Conservation (phyloP, 306 rosid genomes). For the Acmispon strigosus region DNA sequence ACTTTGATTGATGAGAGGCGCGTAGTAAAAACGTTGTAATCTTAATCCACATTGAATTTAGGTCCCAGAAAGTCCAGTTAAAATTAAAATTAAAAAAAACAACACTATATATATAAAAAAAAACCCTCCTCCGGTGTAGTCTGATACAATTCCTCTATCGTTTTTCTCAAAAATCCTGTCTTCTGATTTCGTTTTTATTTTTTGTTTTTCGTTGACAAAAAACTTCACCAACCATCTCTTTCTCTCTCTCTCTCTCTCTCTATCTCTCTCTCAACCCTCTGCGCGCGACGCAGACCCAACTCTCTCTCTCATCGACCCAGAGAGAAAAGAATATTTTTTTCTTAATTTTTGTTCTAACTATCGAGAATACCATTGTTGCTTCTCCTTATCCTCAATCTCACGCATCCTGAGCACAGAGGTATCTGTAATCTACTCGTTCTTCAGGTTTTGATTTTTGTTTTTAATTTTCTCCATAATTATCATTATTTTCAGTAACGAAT, state of each 20-base stretch:
- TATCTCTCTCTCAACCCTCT: constrained; percentile 15
- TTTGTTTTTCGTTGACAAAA: constrained; percentile 23
- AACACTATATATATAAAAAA: not conserved
- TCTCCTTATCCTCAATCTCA: constrained; percentile 17
- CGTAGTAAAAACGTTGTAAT: not conserved
- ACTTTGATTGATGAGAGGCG: not conserved
- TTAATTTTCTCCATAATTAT: not conserved
- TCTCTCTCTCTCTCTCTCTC: constrained; percentile 13
- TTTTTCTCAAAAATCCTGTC: not conserved
- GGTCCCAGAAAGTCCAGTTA: not conserved
- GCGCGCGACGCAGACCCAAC: constrained; percentile 50
- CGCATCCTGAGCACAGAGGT: constrained; percentile 26
- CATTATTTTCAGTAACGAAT: not conserved
- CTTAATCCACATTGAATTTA: constrained; percentile 11
- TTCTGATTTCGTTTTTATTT: not conserved
- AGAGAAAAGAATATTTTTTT: constrained; percentile 16
- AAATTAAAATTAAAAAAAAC: not conserved
- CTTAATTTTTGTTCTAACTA: not conserved
- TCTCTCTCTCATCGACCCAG: constrained; percentile 20
- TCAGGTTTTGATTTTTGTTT: not conserved
- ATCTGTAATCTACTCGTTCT: constrained; percentile 28
- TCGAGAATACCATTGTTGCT: constrained; percentile 11
- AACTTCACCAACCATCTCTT: constrained; percentile 35
- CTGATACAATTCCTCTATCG: not conserved
- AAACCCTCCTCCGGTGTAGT: constrained; percentile 2